phyloP scores from a whole-genome alignment of 768 basidiomycete species.

The Rhodotorula toruloides region DNA sequence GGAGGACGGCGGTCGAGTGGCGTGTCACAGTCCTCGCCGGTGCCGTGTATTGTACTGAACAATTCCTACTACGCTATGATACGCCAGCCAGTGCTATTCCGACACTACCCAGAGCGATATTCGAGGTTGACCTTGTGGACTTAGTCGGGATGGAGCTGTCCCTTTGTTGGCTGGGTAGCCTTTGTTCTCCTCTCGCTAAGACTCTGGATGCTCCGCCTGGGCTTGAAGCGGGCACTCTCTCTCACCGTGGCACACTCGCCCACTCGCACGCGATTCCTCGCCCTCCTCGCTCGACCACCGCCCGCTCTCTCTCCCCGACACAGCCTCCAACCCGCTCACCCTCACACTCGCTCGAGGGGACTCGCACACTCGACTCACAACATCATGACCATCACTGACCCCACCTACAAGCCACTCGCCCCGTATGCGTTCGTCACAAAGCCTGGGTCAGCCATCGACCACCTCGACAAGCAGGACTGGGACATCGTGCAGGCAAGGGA shows the following conservation, averaged over 20 bases:
- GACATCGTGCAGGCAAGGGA: not conserved
- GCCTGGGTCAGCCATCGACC: slow-evolving; percentile 16
- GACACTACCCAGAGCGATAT: too few relatives aligned
- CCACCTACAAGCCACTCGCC: slow-evolving; percentile 17
- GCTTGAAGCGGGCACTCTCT: not conserved
- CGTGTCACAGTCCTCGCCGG: not conserved
- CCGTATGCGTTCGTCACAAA: slow-evolving; percentile 24
- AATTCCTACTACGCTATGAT: too few relatives aligned
- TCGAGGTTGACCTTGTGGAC: not conserved
- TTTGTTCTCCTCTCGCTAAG: not conserved
- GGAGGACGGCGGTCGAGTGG: not conserved
- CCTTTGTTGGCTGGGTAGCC: not conserved
- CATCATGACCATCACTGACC: slow-evolving; percentile 25
- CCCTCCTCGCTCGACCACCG: not conserved
- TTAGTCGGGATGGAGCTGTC: too few relatives aligned
- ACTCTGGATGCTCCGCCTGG: not conserved
- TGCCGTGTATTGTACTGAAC: too few relatives aligned
- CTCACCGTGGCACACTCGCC: not conserved
- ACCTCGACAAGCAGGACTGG: slow-evolving; percentile 14
- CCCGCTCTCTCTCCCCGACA: not conserved
- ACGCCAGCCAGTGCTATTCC: too few relatives aligned
- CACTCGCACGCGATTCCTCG: not conserved
- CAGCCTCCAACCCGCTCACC: not conserved
- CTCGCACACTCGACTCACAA: not conserved
- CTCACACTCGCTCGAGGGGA: not conserved